Base-by-base conservation (phyloP, 2,329 filamentous ascomycete genomes). In the Emergomyces orientalis region DNA sequence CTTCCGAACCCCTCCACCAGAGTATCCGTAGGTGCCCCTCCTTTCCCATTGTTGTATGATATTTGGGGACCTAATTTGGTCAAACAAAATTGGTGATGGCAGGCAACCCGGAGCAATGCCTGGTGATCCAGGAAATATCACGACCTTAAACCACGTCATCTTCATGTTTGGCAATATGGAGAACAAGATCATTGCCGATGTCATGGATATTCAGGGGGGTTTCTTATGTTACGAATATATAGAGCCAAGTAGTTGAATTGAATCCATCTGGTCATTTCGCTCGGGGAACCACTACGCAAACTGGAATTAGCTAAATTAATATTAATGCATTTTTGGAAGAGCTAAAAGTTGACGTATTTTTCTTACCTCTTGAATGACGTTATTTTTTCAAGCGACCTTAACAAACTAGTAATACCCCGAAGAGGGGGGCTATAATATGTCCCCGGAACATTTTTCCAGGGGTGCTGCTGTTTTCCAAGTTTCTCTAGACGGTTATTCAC, bases 211-310 rank as follows among this genome's bases (percentile, higher is more conserved):
- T 22, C 32, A 55, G 13, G 47, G 47, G 8, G 22, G n/a, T 32
- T 43, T 41, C 41, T 32, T 63, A 39, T 63, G 61, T 41, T 63
- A 60, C 30, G 55, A 54, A 43, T 63, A 63, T 32, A 41, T 63
- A 27, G 61, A 63, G 4, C 61, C 61, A 61, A 70, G 72, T 17
- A 76, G 66, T 34, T 54, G 8, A 54, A 34, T n/a, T 25, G n/a
- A n/a, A 34, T 17, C 19, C 27, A 3, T 30, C 51, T 17, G 2
- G 4, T 19, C 27, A 54, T 27, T 34, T 54, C 27, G 17, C 25
- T 13, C 17, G 3, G 14, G 25, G 13, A 32, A n/a, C 30, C 51
- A 54, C 27, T 30, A 54, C 13, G 22, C 30, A 52, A 9, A 52
- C 17, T 3, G 25, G 5, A 27, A 17, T 52, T 30, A 51, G 49